Percentiles rank a stretch among this genome's conserved stretches.
Conservation (phyloP, 2,329 filamentous ascomycete genomes). For the Beauveria australis region DNA sequence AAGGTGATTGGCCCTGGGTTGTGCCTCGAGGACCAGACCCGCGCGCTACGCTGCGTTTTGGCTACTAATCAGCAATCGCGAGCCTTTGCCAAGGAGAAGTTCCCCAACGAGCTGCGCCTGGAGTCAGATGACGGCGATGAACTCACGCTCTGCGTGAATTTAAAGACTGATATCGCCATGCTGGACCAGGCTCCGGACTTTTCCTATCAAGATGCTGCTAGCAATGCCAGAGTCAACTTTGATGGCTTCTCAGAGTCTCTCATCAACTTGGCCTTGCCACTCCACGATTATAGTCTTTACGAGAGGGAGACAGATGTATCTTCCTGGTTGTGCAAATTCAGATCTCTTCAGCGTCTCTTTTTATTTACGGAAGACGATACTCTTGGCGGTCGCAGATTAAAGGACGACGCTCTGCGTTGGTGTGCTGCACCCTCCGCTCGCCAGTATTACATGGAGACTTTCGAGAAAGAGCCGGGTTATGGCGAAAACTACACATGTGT, state of each 20-base stretch:
- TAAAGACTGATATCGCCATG: slow-evolving; percentile 23
- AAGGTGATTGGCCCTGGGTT: slow-evolving; percentile 17
- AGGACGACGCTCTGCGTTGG: slow-evolving; percentile 21
- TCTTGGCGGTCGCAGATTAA: not conserved
- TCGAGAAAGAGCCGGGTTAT: slow-evolving; percentile 17
- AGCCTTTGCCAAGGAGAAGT: slow-evolving; percentile 20
- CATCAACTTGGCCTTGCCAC: slow-evolving; percentile 20
- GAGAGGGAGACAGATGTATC: not conserved
- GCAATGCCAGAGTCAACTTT: slow-evolving; percentile 15
- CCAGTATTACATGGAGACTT: slow-evolving; percentile 20
- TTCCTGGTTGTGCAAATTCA: not conserved
- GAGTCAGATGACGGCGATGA: slow-evolving; percentile 16
- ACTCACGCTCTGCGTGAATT: slow-evolving; percentile 22
- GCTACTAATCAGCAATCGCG: slow-evolving; percentile 30
- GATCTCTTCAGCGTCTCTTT: slow-evolving; percentile 21
- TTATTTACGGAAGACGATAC: slow-evolving; percentile 8
- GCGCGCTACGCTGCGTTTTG: slow-evolving; percentile 21
- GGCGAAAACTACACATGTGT: slow-evolving; percentile 20
- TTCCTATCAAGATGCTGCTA: not conserved
- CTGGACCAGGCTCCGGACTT: slow-evolving; percentile 12
- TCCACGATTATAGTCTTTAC: not conserved
- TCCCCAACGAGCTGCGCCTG: slow-evolving; percentile 26
- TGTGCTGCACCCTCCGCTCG: slow-evolving; percentile 23
- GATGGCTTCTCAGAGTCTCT: slow-evolving; percentile 22
- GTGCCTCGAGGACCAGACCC: slow-evolving; percentile 22